Conservation (phyloP, 495 filamentous ascomycete species). For the Aspergillus incahuasiensis region DNA sequence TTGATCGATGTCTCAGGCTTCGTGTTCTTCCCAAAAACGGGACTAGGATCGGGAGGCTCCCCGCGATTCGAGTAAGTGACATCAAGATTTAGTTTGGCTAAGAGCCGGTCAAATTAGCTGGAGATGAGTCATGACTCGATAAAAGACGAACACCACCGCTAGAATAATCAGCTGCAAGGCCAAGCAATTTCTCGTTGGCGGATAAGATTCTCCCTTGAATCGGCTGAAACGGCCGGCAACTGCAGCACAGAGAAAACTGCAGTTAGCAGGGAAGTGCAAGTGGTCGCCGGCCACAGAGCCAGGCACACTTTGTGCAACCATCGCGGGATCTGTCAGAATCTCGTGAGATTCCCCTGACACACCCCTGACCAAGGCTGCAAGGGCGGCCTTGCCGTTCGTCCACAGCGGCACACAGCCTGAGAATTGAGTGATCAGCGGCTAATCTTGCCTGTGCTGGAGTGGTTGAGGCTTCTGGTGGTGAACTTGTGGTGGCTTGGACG, state of each 20-base stretch:
- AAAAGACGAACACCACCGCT: background rate
- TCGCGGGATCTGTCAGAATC: slow-evolving; percentile 19
- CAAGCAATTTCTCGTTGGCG: slow-evolving; percentile 12
- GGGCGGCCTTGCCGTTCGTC: slow-evolving; percentile 1
- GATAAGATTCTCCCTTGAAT: slow-evolving; percentile 1
- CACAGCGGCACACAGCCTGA: background rate
- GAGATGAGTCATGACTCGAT: background rate
- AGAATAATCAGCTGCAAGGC: slow-evolving; percentile 19
- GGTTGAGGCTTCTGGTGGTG: background rate
- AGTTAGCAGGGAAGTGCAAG: background rate
- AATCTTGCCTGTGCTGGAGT: slow-evolving; percentile 7
- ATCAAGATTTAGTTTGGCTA: background rate
- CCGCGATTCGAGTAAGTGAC: background rate
- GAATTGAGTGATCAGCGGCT: slow-evolving; percentile 12
- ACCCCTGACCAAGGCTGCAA: slow-evolving; percentile 20
- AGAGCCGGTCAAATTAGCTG: background rate
- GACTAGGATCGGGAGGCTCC: slow-evolving; percentile 5
- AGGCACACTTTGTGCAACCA: slow-evolving; percentile 8
- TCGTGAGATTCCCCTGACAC: slow-evolving; percentile 1
- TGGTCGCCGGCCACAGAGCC: background rate
- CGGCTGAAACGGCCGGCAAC: slow-evolving; percentile 15
- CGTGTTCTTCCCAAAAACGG: background rate
- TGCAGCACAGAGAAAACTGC: background rate
- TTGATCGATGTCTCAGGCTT: background rate
- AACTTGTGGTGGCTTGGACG: slow-evolving; percentile 19